phyloP scores from a whole-genome alignment of 441 rosid species.

The Theobroma grandiflorum region DNA sequence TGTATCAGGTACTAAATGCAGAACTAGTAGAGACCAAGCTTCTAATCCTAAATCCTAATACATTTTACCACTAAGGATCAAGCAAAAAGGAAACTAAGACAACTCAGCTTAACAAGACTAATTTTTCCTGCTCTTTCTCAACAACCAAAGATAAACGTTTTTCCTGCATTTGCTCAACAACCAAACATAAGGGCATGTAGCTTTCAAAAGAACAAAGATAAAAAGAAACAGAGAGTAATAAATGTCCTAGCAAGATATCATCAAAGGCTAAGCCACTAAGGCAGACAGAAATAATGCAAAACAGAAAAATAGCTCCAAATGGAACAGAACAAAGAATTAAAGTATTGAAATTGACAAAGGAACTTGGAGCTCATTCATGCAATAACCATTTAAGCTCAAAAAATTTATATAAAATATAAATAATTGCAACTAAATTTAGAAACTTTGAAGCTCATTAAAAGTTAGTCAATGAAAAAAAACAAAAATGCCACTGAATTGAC shows the following conservation, averaged over 20 bases:
- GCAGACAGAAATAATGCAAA: conserved; percentile 9
- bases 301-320: background rate
- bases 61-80: conserved; percentile 5
- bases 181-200: conserved; percentile 21
- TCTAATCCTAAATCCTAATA: background rate
- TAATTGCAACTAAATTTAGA: background rate
- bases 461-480: background rate
- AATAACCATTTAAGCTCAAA: conserved; percentile 3
- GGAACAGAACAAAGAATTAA: background rate
- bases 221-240: background rate
- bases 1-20: background rate
- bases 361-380: conserved; percentile 14
- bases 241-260: too few relatives aligned
- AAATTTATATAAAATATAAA: background rate
- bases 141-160: background rate
- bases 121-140: background rate
- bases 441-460: conserved; percentile 15
- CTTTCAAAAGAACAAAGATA: background rate
- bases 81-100: background rate
- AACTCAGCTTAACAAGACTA: conserved; percentile 2
- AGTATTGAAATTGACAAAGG: background rate
- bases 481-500: background rate
- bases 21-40: background rate
- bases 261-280: conserved; percentile 3
- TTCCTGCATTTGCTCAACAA: conserved; percentile 20